A percentile compares a stretch with the other conserved stretches of the same genome.
phyloP scores from a whole-genome alignment of 441 rosid genomes.

The Kokia cookei region DNA sequence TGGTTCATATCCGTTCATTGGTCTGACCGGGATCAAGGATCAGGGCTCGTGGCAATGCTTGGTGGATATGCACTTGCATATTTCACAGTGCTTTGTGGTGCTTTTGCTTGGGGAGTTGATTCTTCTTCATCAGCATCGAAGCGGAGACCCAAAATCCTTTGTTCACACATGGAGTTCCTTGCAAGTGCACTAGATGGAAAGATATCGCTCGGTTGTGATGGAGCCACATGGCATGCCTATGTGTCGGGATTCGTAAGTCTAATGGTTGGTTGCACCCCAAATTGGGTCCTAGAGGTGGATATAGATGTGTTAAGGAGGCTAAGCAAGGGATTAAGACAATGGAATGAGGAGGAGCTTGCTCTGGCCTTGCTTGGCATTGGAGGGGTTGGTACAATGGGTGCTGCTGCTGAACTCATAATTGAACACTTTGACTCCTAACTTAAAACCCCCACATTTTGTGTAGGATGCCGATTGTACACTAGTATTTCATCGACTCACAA shows the following conservation, averaged over 20 bases:
- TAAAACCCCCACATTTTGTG: neutral
- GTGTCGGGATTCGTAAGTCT: conserved; percentile 56
- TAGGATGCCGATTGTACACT: conserved; percentile 4
- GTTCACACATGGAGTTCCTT: conserved; percentile 57
- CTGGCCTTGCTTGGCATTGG: conserved; percentile 55
- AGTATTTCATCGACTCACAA: neutral
- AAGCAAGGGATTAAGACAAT: conserved; percentile 54
- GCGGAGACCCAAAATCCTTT: conserved; percentile 51
- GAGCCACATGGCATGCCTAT: conserved; percentile 58
- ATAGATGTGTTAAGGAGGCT: conserved; percentile 53
- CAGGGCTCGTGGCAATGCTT: conserved; percentile 56
- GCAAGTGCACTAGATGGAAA: conserved; percentile 65
- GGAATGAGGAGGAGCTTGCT: conserved; percentile 69
- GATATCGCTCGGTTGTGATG: conserved; percentile 58
- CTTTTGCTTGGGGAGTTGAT: conserved; percentile 70
- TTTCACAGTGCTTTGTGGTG: conserved; percentile 55
- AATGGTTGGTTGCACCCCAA: conserved; percentile 59
- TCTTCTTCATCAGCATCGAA: conserved; percentile 54
- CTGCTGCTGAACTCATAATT: conserved; percentile 49
- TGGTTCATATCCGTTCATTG: conserved; percentile 66
- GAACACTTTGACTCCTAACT: conserved; percentile 17
- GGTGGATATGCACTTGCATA: conserved; percentile 68
- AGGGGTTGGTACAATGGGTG: conserved; percentile 48
- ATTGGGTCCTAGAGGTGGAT: conserved; percentile 61
- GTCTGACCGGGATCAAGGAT: conserved; percentile 39